Base-by-base conservation (phyloP, 768 basidiomycete species). In the Amanita phalloides region DNA sequence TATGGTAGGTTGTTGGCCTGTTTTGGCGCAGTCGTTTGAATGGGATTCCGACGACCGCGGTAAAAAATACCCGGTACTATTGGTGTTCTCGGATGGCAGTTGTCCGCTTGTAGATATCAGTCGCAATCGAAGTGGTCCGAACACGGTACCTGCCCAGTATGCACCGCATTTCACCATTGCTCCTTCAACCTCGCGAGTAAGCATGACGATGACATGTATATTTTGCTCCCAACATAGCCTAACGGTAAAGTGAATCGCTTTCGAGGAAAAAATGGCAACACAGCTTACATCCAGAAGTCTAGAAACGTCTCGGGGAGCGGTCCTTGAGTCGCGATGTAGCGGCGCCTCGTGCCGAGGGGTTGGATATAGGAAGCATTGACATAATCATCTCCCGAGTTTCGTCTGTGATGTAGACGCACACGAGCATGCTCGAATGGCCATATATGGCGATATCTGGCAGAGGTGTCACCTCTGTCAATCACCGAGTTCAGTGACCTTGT, bases 341-440 rank as follows among this genome's bases (percentile, higher is more conserved):
- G 77, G 63, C 81, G 80, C 28, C 68, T 72, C 0, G 94, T 94
- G 2, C 85, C 84, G 17, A 90, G 68, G 2, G 94, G 91, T 64
- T 90, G 90, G 33, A 98, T 84, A 60, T 85, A 88, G 26, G 91
- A 95, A 8, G 95, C 95, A 62, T 98, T 97, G 65, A 97, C 84
- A 64, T 97, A 97, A 64, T 97, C 94, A 56, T 77, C 78, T 30
- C 82, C 78, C 17, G 65, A 54, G 28, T 59, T 57, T 45, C 53
- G 58, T 37, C 58, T 58, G 33, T 66, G 62, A 51, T 75, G 70
- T 48, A 97, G 71, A 44, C 84, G 76, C 3, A 97, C 93, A 36
- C 95, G 84, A 20, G 94, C 86, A 61, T 94, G 91, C 62, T 95
- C 93, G 57, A 93, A 97, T 0, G 95, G 95, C 90, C 93, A 98